Evolutionary conservation across 2,329 filamentous ascomycete species (phyloP).

Genomic region (Alternaria burnsii): DNA sequence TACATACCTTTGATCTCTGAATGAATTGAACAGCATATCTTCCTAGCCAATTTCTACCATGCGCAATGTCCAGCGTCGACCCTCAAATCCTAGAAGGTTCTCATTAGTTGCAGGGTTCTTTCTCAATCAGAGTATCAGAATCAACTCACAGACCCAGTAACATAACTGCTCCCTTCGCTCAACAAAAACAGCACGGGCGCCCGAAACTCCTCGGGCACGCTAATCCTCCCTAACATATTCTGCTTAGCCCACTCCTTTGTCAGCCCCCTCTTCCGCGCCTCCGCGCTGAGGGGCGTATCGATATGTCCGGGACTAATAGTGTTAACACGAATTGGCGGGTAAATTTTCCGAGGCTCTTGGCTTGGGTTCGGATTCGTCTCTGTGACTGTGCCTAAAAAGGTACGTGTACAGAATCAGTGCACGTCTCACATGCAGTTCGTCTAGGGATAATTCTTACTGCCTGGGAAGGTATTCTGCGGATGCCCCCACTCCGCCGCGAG

Average conservation of each 20-base stretch:
- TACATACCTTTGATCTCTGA: neutral
- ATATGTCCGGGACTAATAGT: slow-evolving; percentile 64
- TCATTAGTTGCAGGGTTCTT: neutral
- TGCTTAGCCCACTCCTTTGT: slow-evolving; percentile 43
- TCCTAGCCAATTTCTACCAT: slow-evolving; percentile 20
- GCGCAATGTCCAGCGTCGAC: slow-evolving; percentile 56
- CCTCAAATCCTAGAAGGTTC: slow-evolving; percentile 43
- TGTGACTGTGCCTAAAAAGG: slow-evolving; percentile 12
- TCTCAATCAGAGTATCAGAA: neutral
- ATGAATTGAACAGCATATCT: neutral
- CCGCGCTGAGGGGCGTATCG: slow-evolving; percentile 53
- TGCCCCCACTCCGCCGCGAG: slow-evolving; percentile 61
- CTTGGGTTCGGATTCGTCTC: slow-evolving; percentile 29
- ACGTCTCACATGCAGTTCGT: no score
- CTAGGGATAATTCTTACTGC: slow-evolving; percentile 11
- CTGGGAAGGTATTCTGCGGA: slow-evolving; percentile 53
- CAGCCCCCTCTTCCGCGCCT: slow-evolving; percentile 40
- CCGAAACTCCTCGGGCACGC: slow-evolving; percentile 39
- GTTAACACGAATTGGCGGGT: slow-evolving; percentile 61
- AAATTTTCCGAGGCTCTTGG: slow-evolving; percentile 18
- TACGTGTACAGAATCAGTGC: no score
- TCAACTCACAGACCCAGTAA: slow-evolving; percentile 59
- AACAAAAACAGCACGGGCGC: slow-evolving; percentile 42
- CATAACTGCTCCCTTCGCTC: slow-evolving; percentile 66
- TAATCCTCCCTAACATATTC: slow-evolving; percentile 49